Evolutionary conservation across 2,329 filamentous ascomycete genomes (phyloP).

Genomic region (Drechslera avenae): DNA sequence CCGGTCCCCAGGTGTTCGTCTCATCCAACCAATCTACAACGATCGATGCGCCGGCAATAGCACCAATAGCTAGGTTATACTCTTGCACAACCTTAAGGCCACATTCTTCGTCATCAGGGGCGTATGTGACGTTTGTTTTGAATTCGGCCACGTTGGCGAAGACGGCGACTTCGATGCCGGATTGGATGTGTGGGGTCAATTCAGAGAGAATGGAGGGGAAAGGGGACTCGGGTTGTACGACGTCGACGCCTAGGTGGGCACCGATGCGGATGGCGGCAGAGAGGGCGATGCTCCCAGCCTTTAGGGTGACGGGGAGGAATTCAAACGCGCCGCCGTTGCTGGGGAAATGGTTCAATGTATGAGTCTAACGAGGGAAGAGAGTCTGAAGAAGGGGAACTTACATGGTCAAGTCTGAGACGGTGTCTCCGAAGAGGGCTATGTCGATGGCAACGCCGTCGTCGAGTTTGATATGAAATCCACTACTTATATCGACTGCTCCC

Average conservation of each 20-base stretch:
- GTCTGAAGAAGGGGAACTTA: slow-evolving; percentile 46
- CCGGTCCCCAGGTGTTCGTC: slow-evolving; percentile 57
- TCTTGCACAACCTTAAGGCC: slow-evolving; percentile 54
- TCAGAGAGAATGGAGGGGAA: background rate
- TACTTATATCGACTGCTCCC: slow-evolving; percentile 56
- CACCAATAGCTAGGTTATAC: slow-evolving; percentile 60
- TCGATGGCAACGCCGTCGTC: slow-evolving; percentile 58
- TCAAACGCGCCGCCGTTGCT: slow-evolving; percentile 62
- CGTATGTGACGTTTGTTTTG: slow-evolving; percentile 56
- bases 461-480: slow-evolving; percentile 61
- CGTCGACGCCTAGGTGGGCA: slow-evolving; percentile 50
- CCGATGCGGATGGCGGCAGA: slow-evolving; percentile 57
- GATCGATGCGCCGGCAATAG: slow-evolving; percentile 59
- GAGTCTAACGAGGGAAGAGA: no score
- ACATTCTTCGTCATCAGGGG: slow-evolving; percentile 50
- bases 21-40: slow-evolving; percentile 36
- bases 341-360: background rate
- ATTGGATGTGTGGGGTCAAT: slow-evolving; percentile 34
- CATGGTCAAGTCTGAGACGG: slow-evolving; percentile 57
- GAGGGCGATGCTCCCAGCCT: slow-evolving; percentile 53
- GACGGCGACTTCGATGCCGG: slow-evolving; percentile 56
- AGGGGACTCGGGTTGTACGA: slow-evolving; percentile 3
- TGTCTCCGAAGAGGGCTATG: slow-evolving; percentile 57
- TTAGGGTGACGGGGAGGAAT: slow-evolving; percentile 61
- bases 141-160: slow-evolving; percentile 62